Evolutionary conservation across 108 stramenopile species (phyloP), one percentile per base, ranked within the genome.

Genomic region (Pseudonitzschia multiseries): DNA sequence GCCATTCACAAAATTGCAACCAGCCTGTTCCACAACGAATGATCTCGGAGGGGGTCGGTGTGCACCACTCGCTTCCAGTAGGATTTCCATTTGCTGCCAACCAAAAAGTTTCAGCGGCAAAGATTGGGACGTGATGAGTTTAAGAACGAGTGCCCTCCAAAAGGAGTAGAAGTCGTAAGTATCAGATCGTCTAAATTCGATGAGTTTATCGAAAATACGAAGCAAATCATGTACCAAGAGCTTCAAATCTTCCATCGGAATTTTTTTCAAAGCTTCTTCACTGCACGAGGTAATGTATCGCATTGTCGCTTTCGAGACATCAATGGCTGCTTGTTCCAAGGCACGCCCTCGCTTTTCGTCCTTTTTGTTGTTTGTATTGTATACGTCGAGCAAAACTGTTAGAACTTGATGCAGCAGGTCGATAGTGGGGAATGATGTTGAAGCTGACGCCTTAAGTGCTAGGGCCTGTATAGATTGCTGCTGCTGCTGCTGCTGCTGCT

Each of bases 101-200:
- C 92, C 95, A 70, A 89, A 89, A 24, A 97, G 80, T 53, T 84
- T 89, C 26, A 95, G 78, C 2, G 90, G 92, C 12, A 95, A 78
- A 21, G 83, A 85, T 21, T 86, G 70, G n/a, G 88, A 89, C 9
- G 84, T 85, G 43, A 96, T 92, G 33, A 90, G 69, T 64, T 89
- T 89, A 29, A 85, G 69, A 46, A 80, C 75, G 5, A 93, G 62
- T 21, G 46, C 63, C 61, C 92, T 72, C 84, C 87, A 90, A 69
- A 90, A 91, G 4, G 69, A 64, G 71, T 90, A 87, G 68, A 91
- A 91, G 57, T 86, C 80, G 69, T 80, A 79, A 21, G 78, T 70
- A 26, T 57, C 74, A n/a, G 65, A 68, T 24, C 89, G 75, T n/a
- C 77, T 66, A 14, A 70, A 50, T 28, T 60, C 27, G 41, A 84